Evolutionary conservation across 331 rosid species (phyloP).

Genomic region (Acacia concinna): DNA sequence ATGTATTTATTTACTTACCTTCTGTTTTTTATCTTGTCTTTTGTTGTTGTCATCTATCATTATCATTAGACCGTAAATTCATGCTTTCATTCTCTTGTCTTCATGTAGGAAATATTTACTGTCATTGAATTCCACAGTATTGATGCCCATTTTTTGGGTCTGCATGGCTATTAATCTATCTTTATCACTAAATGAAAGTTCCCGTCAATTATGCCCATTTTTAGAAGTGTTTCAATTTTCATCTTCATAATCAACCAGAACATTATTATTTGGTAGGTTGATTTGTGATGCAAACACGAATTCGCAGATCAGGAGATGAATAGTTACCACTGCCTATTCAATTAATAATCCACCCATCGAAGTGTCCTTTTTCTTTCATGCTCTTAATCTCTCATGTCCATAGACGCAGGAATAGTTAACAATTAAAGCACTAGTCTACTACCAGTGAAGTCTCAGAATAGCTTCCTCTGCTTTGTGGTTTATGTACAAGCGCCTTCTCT

Average conservation of each 20-base stretch:
- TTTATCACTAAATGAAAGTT: background rate
- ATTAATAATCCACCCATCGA: background rate
- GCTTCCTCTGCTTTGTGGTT: background rate
- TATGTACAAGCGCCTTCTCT: background rate
- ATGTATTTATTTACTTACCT: too few species aligned
- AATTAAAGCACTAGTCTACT: background rate
- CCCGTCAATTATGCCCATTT: background rate
- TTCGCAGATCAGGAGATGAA: background rate
- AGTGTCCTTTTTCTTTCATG: background rate
- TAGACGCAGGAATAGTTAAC: background rate
- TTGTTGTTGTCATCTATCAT: background rate
- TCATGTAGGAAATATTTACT: background rate
- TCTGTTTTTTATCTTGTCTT: conserved; percentile 4
- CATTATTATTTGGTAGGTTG: background rate
- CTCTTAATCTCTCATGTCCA: background rate
- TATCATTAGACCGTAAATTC: background rate
- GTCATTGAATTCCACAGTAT: too few species aligned
- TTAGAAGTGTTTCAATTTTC: background rate
- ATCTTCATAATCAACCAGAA: background rate
- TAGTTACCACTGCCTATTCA: background rate
- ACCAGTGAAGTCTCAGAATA: background rate
- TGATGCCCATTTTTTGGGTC: background rate
- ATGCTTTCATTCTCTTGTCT: background rate
- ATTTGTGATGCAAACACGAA: background rate
- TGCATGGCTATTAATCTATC: background rate